Evolutionary conservation across 495 filamentous ascomycete genomes (phyloP), one percentile per base, ranked within the genome.

Genomic region (Aspergillus homomorphus): DNA sequence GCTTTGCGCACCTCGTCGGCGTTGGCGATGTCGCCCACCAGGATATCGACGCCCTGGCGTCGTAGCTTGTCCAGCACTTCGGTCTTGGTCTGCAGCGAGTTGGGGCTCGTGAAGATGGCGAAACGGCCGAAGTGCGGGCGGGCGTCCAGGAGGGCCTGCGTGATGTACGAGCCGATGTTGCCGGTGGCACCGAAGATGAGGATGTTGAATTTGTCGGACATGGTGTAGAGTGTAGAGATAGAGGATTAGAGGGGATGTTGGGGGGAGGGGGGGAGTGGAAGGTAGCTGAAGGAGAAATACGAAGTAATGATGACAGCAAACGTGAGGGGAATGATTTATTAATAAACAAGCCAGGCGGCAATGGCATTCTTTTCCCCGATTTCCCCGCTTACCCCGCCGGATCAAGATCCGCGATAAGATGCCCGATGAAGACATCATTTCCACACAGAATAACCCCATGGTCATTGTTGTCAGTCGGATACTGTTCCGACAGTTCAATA

Each of bases 161-260:
- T 78, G 66, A 91, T 89, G 72, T 84, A 83, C 19, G 74, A 66
- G 59, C 88, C 87, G 54, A 91, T 90, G 41, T 70, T 68, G 51
- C 88, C 88, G 5, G 87, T 90, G 18, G 85, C 87, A 18, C 88
- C 87, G 66, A 91, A 81, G 53, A 90, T 73, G 41, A 91, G 81
- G 50, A 91, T 73, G 43, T 82, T 83, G 8, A 56, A 59, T 52
- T 61, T 58, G 53, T 51, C 15, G 8, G 48, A 3, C 48, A 51
- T 51, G 12, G 1, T 14, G 16, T 30, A 15, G 5, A 24, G 3
- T 28, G 26, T 16, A 50, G n/a, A 19, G 8, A 20, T 2, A 45
- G 4, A 45, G 43, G n/a, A n/a, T n/a, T n/a, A n/a, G 16, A 45
- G 6, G 43, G 5, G 43, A n/a, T 45, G 15, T 5, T 7, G 16